Conservation (phyloP, 2,329 filamentous ascomycete genomes). For the Microascus cirrosus region DNA sequence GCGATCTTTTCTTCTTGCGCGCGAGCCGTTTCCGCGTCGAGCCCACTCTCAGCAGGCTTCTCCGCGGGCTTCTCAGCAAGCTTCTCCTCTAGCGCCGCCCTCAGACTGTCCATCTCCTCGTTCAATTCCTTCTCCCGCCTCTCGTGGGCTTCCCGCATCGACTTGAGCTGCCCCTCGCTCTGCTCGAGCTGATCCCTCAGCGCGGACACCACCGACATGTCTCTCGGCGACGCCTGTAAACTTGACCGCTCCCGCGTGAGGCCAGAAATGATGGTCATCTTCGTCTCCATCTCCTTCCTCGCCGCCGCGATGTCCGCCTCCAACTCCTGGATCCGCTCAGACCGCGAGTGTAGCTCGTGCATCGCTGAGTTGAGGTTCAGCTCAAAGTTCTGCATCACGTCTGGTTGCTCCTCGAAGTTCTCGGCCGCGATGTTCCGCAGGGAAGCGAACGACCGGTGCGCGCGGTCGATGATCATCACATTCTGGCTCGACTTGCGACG, state of each 20-base stretch:
- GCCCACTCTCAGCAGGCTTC: conserved; percentile 8
- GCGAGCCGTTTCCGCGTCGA: conserved; percentile 16
- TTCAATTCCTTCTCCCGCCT: conserved; percentile 64
- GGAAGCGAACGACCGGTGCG: conserved; percentile 81
- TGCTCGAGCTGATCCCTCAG: conserved; percentile 82
- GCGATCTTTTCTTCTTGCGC: conserved; percentile 47
- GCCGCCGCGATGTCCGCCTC: conserved; percentile 73
- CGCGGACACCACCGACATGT: conserved; percentile 80
- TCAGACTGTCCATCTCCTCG: conserved; percentile 59
- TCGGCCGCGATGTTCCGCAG: conserved; percentile 81
- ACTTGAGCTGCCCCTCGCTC: conserved; percentile 69
- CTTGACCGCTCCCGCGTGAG: conserved; percentile 88
- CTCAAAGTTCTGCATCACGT: conserved; percentile 86
- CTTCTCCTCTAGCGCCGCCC: conserved; percentile 34
- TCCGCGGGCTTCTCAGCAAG: background rate
- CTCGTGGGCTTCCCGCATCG: conserved; percentile 63
- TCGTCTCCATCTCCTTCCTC: conserved; percentile 93
- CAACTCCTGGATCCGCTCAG: conserved; percentile 81
- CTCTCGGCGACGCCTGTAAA: conserved; percentile 71
- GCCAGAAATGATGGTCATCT: conserved; percentile 91
- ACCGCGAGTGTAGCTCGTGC: conserved; percentile 78
- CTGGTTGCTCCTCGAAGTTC: conserved; percentile 71
- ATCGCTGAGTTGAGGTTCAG: conserved; percentile 83
- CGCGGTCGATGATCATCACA: conserved; percentile 76
- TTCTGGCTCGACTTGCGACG: conserved; percentile 90